Percentiles rank a stretch among this genome's conserved stretches.
These are phyloP conservation scores for Debaryomyces coudertii DNA, from an alignment of 1,139 yeast genomes.

Conservation along the genomic window DNA sequence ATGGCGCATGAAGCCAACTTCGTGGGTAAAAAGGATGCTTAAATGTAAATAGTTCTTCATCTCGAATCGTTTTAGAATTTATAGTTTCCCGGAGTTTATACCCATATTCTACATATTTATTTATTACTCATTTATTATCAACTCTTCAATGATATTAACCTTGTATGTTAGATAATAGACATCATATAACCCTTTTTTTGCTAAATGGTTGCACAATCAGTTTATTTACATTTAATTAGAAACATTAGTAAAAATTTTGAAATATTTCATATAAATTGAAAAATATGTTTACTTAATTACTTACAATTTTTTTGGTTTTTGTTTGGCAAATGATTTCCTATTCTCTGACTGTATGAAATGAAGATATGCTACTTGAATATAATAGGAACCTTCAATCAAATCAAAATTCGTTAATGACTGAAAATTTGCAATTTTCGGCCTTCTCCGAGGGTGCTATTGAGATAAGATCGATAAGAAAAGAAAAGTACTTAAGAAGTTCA, in stretches of 20 bases:
- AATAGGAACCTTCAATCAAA: not conserved
- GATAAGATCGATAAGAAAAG: not conserved
- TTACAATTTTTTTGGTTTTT: no score
- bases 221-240: no score
- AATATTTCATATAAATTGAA: no score
- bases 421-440: not conserved
- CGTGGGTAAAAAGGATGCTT: conserved; percentile 5
- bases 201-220: no score
- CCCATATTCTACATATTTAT: not conserved
- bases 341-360: no score
- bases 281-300: no score
- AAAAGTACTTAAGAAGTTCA: not conserved
- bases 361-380: not conserved
- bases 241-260: no score
- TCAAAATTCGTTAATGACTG: not conserved
- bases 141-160: not conserved
- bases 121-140: not conserved
- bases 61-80: not conserved
- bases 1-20: conserved; percentile 1
- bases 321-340: no score
- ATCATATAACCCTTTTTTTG: no score
- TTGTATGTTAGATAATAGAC: no score
- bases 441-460: not conserved
- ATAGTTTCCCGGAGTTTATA: not conserved
- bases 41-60: conserved; percentile 2